These are phyloP conservation scores for Elsinoe perseae DNA, from an alignment of 2,329 filamentous ascomycete genomes.

Conservation along the genomic window DNA sequence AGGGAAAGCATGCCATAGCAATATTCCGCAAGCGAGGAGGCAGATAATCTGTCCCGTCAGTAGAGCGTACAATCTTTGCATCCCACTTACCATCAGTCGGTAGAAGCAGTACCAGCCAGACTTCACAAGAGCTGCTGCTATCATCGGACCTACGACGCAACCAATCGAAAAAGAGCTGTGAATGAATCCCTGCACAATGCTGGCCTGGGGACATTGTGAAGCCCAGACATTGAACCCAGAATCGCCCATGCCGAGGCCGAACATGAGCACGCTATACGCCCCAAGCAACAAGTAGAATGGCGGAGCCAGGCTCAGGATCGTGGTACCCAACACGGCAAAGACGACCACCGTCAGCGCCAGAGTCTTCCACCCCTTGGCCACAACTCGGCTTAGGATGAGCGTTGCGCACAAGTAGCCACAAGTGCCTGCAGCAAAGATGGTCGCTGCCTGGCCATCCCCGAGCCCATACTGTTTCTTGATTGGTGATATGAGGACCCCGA, in stretches of 20 bases:
- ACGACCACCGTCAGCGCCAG: not conserved
- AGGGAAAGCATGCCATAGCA: not conserved
- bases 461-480: not conserved
- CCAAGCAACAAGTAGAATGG: not conserved
- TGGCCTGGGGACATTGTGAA: not conserved
- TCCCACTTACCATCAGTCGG: not conserved
- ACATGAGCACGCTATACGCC: not conserved
- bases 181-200: not conserved
- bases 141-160: not conserved
- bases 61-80: not conserved
- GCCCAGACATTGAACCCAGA: not conserved
- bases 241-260: not conserved
- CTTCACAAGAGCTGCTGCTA: not conserved
- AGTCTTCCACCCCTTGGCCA: not conserved
- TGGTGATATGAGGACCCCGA: not conserved
- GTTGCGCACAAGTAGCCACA: not conserved
- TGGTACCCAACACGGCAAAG: not conserved
- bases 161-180: not conserved
- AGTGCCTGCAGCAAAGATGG: not conserved
- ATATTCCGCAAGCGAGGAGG: not conserved
- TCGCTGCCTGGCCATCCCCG: not conserved
- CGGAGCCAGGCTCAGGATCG: not conserved
- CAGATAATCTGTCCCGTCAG: not conserved
- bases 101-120: not conserved
- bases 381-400: not conserved